Evolutionary conservation across 805 yeast species (phyloP).

Genomic region (Saccharomycopsis babjevae): DNA sequence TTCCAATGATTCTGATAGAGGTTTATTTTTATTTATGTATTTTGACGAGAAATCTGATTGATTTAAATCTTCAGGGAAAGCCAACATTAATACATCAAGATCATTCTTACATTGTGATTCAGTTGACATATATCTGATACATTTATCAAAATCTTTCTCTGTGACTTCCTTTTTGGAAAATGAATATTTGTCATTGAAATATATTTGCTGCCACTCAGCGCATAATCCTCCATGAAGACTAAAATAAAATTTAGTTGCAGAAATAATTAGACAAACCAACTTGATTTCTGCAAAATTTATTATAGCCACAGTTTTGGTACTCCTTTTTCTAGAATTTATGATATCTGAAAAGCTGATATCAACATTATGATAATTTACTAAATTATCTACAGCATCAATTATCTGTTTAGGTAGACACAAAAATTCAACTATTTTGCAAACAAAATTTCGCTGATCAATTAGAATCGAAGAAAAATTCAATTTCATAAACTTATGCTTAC

Average conservation of each 20-base stretch:
- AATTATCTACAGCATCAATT: conserved; percentile 79
- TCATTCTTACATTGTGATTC: conserved; percentile 20
- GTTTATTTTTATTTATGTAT: conserved; percentile 32
- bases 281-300: conserved; percentile 22
- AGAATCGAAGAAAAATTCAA: conserved; percentile 30
- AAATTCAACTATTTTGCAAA: conserved; percentile 42
- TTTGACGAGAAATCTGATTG: conserved; percentile 28
- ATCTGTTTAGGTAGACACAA: conserved; percentile 86
- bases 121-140: conserved; percentile 19
- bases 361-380: conserved; percentile 62
- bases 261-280: conserved; percentile 15
- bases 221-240: conserved; percentile 3
- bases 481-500: not conserved
- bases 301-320: not conserved
- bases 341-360: not conserved
- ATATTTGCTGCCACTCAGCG: not conserved
- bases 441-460: conserved; percentile 32
- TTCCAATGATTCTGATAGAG: conserved; percentile 30
- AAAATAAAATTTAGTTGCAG: conserved; percentile 22
- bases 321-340: not conserved
- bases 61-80: conserved; percentile 16
- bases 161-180: conserved; percentile 8
- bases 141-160: conserved; percentile 24
- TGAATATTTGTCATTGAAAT: conserved; percentile 1
- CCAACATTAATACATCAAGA: conserved; percentile 5